phyloP scores from a whole-genome alignment of 2,329 filamentous ascomycete genomes.

The Lasiodiplodia hormozganensis region DNA sequence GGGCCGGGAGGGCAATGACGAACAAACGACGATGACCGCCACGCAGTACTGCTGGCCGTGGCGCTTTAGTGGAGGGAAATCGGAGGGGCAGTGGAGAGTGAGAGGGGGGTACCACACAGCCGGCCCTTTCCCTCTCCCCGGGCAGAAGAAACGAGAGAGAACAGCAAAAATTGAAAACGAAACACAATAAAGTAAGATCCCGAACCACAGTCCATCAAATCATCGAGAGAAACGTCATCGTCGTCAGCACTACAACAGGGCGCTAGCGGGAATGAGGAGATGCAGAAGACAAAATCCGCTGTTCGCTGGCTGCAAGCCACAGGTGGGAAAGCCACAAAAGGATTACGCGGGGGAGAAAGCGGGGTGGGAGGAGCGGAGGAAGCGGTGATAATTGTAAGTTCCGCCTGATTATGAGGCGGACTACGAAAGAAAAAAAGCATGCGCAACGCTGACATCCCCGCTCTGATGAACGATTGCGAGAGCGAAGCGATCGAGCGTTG shows the following conservation, averaged over 20 bases:
- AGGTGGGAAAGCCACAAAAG: background rate
- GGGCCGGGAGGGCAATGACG: no score
- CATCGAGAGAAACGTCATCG: background rate
- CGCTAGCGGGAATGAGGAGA: background rate
- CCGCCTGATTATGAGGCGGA: background rate
- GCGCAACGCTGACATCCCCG: background rate
- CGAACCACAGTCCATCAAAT: background rate
- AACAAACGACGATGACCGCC: background rate
- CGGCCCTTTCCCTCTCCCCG: no score
- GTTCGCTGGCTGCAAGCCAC: background rate
- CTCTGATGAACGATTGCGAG: background rate
- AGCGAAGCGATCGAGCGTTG: background rate
- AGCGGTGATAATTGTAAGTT: background rate
- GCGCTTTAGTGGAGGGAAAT: background rate
- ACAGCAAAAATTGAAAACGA: background rate
- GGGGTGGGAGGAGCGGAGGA: background rate
- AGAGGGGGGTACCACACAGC: background rate
- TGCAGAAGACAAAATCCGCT: background rate
- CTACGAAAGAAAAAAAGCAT: background rate
- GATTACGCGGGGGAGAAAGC: background rate
- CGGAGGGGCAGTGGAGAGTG: background rate
- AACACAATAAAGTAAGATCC: background rate
- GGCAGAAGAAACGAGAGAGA: no score
- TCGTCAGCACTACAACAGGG: background rate
- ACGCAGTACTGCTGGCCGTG: background rate